A percentile compares a stretch with the other conserved stretches of the same genome.
These are phyloP conservation scores for Jatropha curcas DNA, from an alignment of 345 rosid species.

Conservation along the genomic window DNA sequence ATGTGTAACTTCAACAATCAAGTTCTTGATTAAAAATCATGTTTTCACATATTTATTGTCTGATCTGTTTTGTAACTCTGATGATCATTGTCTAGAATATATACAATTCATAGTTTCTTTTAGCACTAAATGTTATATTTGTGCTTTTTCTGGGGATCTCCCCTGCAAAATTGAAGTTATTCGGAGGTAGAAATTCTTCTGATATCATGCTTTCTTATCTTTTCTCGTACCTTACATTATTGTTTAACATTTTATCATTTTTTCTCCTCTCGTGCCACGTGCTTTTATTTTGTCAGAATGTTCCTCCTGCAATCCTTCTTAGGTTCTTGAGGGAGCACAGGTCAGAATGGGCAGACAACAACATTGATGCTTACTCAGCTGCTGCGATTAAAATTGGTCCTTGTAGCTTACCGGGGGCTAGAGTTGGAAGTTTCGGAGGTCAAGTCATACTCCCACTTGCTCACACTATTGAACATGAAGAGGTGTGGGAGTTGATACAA, in stretches of 20 bases:
- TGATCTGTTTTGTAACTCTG: not conserved
- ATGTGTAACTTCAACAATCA: not conserved
- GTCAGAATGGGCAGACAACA: constrained; percentile 99
- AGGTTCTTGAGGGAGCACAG: constrained; percentile 95
- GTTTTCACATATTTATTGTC: not conserved
- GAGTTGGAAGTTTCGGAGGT: constrained; percentile 85
- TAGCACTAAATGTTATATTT: not conserved
- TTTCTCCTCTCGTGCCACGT: not conserved
- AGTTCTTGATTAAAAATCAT: not conserved
- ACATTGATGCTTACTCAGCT: constrained; percentile 89
- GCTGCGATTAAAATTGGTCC: constrained; percentile 97
- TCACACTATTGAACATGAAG: constrained; percentile 94
- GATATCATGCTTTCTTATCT: not conserved
- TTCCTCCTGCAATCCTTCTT: constrained; percentile 96
- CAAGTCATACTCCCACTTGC: constrained; percentile 97
- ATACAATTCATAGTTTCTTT: not conserved
- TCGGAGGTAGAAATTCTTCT: not conserved
- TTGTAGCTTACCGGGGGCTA: constrained; percentile 74
- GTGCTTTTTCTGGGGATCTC: not conserved
- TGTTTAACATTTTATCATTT: not conserved
- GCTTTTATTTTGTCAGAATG: constrained; percentile 55
- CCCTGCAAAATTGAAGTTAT: not conserved
- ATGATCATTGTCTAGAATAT: not conserved
- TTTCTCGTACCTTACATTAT: not conserved
- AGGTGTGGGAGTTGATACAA: constrained; percentile 48